Evolutionary conservation across 352 stramenopile genomes (phyloP).

Genomic region (Globisporangium cederbergense): DNA sequence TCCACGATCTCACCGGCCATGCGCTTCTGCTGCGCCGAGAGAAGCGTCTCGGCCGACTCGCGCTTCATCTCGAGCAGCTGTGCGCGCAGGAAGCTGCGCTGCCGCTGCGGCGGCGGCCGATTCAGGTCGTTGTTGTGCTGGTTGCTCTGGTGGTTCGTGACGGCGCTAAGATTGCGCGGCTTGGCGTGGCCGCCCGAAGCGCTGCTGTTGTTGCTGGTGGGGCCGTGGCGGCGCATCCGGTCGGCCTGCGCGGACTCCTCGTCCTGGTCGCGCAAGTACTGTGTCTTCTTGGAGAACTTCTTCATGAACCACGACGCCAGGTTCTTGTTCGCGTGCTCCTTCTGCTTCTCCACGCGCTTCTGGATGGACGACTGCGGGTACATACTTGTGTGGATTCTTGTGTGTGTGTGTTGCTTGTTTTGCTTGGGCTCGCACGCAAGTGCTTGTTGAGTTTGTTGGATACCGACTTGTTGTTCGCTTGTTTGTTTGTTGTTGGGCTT

Average conservation of each 20-base stretch:
- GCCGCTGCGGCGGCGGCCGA: conserved; percentile 39
- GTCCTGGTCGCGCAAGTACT: conserved; percentile 57
- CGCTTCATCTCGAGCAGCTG: conserved; percentile 80
- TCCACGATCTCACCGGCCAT: conserved; percentile 43
- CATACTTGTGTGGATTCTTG: conserved; percentile 7
- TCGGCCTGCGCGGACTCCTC: conserved; percentile 39
- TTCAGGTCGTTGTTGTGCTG: conserved; percentile 21
- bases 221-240: conserved; percentile 26
- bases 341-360: conserved; percentile 56
- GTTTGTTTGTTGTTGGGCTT: neutral
- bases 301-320: conserved; percentile 67
- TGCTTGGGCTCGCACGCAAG: neutral
- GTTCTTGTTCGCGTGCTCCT: conserved; percentile 53
- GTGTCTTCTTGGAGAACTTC: conserved; percentile 64
- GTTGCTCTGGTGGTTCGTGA: conserved; percentile 30
- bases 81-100: conserved; percentile 64
- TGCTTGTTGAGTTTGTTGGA: neutral
- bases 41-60: conserved; percentile 54
- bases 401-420: conserved; percentile 2
- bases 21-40: conserved; percentile 33
- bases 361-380: conserved; percentile 26
- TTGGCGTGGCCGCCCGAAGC: conserved; percentile 27
- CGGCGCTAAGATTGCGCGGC: conserved; percentile 30
- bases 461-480: conserved; percentile 8
- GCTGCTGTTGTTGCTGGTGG: conserved; percentile 19